phyloP scores from a whole-genome alignment of 2,329 filamentous ascomycete genomes.

The Akanthomyces uredinophilus region DNA sequence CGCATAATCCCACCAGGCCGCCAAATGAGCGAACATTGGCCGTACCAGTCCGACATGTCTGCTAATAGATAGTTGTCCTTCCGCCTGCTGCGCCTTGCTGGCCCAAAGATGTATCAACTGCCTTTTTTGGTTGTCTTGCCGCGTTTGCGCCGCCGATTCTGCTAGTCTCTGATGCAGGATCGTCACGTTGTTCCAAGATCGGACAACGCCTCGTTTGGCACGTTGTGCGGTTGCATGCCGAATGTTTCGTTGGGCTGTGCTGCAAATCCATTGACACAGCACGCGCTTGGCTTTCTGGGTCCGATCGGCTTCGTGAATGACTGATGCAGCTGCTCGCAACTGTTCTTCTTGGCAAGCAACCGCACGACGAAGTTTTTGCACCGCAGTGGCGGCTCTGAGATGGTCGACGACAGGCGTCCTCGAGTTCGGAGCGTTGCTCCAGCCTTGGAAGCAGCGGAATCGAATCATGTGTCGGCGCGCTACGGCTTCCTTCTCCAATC shows the following conservation, averaged over 20 bases:
- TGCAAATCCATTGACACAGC: slow-evolving; percentile 26
- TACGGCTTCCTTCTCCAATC: slow-evolving; percentile 59
- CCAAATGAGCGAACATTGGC: slow-evolving; percentile 6
- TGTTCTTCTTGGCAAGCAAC: slow-evolving; percentile 24
- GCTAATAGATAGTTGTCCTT: not conserved
- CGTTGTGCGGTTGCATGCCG: slow-evolving; percentile 19
- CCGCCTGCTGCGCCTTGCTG: not conserved
- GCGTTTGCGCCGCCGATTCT: slow-evolving; percentile 9
- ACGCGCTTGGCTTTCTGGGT: slow-evolving; percentile 19
- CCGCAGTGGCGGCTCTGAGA: slow-evolving; percentile 25
- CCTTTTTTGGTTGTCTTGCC: slow-evolving; percentile 29
- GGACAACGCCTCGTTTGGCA: slow-evolving; percentile 18
- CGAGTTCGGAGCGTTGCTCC: slow-evolving; percentile 30
- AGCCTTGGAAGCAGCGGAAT: slow-evolving; percentile 37
- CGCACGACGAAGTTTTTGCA: slow-evolving; percentile 31
- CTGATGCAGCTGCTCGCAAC: slow-evolving; percentile 22
- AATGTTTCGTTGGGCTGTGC: slow-evolving; percentile 20
- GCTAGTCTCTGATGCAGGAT: not conserved
- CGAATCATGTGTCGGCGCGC: slow-evolving; percentile 68
- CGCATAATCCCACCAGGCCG: slow-evolving; percentile 9
- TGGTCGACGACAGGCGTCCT: slow-evolving; percentile 26
- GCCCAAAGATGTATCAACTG: slow-evolving; percentile 28
- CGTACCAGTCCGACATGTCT: slow-evolving; percentile 1
- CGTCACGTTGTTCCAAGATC: slow-evolving; percentile 22
- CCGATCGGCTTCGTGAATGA: slow-evolving; percentile 20